Evolutionary conservation across 345 rosid genomes (phyloP).

Genomic region (Nasturtium officinale): DNA sequence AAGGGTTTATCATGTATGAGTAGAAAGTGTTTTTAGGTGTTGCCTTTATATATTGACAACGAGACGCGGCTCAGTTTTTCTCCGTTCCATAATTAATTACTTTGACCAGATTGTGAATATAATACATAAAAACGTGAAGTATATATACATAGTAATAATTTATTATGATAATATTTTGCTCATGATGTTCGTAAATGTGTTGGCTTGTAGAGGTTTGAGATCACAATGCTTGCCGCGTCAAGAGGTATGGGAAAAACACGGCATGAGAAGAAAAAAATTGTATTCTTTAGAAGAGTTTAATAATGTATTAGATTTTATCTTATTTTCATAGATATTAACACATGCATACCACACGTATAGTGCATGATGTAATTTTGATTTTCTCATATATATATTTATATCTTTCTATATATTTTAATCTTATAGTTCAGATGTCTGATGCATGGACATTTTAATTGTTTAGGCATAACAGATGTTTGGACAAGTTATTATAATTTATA

Average conservation of each 20-base stretch:
- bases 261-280: neutral
- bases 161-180: neutral
- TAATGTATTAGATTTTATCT: conserved; percentile 1
- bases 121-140: conserved; percentile 41
- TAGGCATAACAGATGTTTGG: neutral
- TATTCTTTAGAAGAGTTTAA: neutral
- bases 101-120: conserved; percentile 28
- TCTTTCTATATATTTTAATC: neutral
- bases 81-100: conserved; percentile 3
- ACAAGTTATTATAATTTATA: neutral
- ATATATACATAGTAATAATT: neutral
- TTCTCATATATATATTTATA: neutral
- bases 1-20: conserved; percentile 22
- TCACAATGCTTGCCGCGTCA: conserved; percentile 29
- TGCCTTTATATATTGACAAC: conserved; percentile 28
- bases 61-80: conserved; percentile 25
- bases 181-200: conserved; percentile 3
- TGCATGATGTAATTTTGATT: neutral
- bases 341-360: conserved; percentile 3
- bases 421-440: neutral
- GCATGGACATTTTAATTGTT: neutral
- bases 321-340: conserved; percentile 17
- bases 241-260: conserved; percentile 11
- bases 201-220: conserved; percentile 26
- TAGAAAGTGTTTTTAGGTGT: conserved; percentile 23